These are phyloP conservation scores for Lactifluus volemus DNA, from an alignment of 768 basidiomycete genomes.

Conservation along the genomic window DNA sequence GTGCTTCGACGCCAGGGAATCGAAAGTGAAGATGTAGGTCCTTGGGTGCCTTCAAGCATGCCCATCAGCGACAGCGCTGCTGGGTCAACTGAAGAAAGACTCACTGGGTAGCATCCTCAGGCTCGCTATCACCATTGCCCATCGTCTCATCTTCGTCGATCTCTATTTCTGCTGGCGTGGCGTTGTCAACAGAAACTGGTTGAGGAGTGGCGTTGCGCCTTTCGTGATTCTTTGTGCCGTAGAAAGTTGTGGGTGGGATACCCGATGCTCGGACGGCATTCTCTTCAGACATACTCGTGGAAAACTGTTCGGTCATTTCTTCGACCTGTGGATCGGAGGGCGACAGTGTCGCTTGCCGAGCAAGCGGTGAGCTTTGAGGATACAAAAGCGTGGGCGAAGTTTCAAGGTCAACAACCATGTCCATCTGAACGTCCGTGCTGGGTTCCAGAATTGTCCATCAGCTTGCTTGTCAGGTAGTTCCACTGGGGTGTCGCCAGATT, in stretches of 20 bases:
- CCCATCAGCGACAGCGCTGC: not conserved
- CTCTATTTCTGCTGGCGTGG: constrained; percentile 3
- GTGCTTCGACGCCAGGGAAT: constrained; percentile 79
- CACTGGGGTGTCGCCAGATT: not conserved
- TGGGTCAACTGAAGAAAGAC: not conserved
- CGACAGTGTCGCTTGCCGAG: not conserved
- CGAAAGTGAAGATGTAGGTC: constrained; percentile 76
- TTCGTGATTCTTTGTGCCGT: not conserved
- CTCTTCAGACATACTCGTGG: not conserved
- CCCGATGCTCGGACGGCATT: not conserved
- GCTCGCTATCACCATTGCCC: constrained; percentile 10
- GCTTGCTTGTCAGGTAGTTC: not conserved
- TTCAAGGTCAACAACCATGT: not conserved
- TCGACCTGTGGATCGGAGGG: not conserved
- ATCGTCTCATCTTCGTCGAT: not conserved
- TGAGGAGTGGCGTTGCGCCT: not conserved
- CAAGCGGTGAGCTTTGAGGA: not conserved
- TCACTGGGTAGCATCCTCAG: constrained; percentile 1
- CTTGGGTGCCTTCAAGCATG: constrained; percentile 33
- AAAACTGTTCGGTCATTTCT: not conserved
- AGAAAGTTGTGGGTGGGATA: constrained; percentile 7
- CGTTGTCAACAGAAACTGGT: not conserved
- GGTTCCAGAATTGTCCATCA: not conserved
- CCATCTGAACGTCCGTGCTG: not conserved
- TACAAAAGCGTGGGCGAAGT: constrained; percentile 3